Evolutionary conservation across 2,329 filamentous ascomycete genomes (phyloP), one percentile per base, ranked within the genome.

Genomic region (Pseudopyricularia javanii): DNA sequence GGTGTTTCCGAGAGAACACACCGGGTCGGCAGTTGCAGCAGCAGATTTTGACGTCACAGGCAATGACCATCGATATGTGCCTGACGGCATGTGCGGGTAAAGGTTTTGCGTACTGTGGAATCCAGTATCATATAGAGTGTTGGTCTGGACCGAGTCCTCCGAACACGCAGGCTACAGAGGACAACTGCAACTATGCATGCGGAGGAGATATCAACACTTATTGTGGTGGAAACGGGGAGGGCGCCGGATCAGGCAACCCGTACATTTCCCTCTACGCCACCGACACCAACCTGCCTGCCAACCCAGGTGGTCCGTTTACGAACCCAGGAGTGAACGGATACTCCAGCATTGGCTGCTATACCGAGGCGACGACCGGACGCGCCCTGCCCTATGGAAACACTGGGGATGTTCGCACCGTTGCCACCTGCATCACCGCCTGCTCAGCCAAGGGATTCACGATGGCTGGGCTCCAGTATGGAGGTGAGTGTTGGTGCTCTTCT

Each of bases 1-100:
- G 78, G 3, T 82, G 78, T 62, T 80, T 68, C 63, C 70, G 70
- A 49, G 78, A 82, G 57, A 78, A 76, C 55, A 79, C 76, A 47
- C 76, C 77, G 0, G 70, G 69, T 12, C 70, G 77, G 11, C 76
- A 80, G 58, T 66, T 82, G 1, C 59, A 69, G 2, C 64, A 56
- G 3, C 68, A 71, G 56, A 54, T 75, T 0, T 71, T 72, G 40
- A 63, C 65, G n/a, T 62, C 65, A n/a, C 55, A 61, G 9, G 62
- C 60, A 14, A 74, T 69, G 62, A 72, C 72, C 3, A 72, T 68
- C 24, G 64, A 65, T 24, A 63, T 65, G 56, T 79, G 75, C 50
- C 74, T 78, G 37, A 62, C 61, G 0, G 62, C 68, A 1, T 79
- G 75, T 49, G 63, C 62, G 1, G 59, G 53, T 0, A 59, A 57